Percentiles rank a stretch among this genome's conserved stretches.
These are phyloP conservation scores for Haberlea rhodopensis DNA, from an alignment of 257 asterid species.

Conservation along the genomic window DNA sequence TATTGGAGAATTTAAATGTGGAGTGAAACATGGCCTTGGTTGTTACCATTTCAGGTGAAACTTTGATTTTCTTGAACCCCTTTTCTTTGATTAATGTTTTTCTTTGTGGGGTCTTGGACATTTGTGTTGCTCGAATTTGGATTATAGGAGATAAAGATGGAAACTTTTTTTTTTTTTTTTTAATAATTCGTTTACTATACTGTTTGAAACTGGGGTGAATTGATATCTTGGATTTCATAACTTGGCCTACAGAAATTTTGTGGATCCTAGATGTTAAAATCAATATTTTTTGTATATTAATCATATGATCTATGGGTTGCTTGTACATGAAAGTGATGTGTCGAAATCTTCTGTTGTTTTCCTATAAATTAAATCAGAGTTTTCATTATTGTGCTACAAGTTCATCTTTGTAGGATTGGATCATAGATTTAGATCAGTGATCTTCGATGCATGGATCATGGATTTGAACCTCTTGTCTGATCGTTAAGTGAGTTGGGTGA, in stretches of 20 bases:
- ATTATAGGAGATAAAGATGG: not conserved
- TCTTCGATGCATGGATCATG: conserved; percentile 15
- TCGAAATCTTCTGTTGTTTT: not conserved
- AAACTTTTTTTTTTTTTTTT: not conserved
- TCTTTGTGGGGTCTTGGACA: not conserved
- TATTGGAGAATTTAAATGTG: conserved; percentile 70
- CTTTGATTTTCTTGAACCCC: not conserved
- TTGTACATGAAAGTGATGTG: not conserved
- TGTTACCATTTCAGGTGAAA: conserved; percentile 84
- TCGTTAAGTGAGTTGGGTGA: not conserved
- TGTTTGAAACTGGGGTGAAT: not conserved
- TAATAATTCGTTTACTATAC: not conserved
- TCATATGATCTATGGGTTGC: too few relatives aligned
- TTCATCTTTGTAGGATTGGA: conserved; percentile 16
- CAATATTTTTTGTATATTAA: too few relatives aligned
- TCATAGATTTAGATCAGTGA: conserved; percentile 20
- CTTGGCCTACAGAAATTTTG: too few relatives aligned
- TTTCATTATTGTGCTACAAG: conserved; percentile 1
- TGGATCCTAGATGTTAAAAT: too few relatives aligned
- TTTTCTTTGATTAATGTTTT: not conserved
- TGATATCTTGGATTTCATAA: not conserved
- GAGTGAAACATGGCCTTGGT: conserved; percentile 82
- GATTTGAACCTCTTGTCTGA: not conserved
- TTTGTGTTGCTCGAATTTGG: conserved; percentile 8
- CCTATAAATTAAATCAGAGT: conserved; percentile 12